Percentiles rank a stretch among this genome's conserved stretches.
phyloP scores from a whole-genome alignment of 805 yeast genomes.

The Ogataea paradorogensis region DNA sequence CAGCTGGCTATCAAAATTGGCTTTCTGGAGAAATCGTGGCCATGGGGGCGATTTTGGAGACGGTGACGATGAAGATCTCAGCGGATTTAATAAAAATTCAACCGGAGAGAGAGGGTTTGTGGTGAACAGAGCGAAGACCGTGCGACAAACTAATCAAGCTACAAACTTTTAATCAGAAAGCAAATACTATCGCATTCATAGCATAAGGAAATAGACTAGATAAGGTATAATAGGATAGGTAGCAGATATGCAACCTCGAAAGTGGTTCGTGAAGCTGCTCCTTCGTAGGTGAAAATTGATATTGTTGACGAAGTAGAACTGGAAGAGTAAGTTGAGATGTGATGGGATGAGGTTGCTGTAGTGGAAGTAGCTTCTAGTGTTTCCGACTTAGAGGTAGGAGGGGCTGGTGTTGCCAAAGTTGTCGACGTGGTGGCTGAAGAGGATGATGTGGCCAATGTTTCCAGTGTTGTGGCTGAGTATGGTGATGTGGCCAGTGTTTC shows the following conservation, averaged over 20 bases:
- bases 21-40: constrained; percentile 25
- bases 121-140: constrained; percentile 30
- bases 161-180: constrained; percentile 21
- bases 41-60: constrained; percentile 26
- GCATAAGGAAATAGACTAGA: not conserved
- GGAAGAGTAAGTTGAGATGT: not conserved
- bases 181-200: not conserved
- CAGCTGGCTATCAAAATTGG: constrained; percentile 24
- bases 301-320: not conserved
- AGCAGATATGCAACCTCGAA: not conserved
- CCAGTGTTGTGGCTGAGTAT: no score
- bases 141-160: constrained; percentile 27
- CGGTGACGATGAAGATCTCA: constrained; percentile 22
- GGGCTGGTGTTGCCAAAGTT: not conserved
- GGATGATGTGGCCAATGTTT: no score
- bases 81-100: constrained; percentile 12
- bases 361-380: not conserved
- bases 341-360: not conserved
- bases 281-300: constrained; percentile 1
- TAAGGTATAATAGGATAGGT: not conserved
- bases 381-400: not conserved
- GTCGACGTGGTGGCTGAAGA: not conserved
- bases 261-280: not conserved
- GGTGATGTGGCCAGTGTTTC: not conserved
- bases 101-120: constrained; percentile 30